Base-by-base conservation (phyloP, 2,329 filamentous ascomycete genomes). In the Nemania sp. region DNA sequence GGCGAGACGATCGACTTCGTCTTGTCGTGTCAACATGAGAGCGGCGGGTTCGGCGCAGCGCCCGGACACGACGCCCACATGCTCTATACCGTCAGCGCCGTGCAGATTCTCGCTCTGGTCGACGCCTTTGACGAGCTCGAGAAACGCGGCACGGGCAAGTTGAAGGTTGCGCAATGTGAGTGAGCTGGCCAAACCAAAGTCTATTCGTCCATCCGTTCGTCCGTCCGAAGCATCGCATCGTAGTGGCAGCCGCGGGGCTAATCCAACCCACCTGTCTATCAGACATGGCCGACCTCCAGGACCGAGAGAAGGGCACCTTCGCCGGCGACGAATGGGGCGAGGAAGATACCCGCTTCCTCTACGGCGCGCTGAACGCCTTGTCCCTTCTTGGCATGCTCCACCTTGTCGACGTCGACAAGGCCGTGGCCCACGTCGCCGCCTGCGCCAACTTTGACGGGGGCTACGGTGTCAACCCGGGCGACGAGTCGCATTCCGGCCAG, bases 311-410 rank as follows among this genome's bases (percentile, higher is more conserved):
- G 3, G 95, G 95, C 60, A 95, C 91, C 0, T 98, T 99, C 75
- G 87, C 89, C 56, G 95, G 95, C 51, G 95, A 99, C 72, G 89
- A 96, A 75, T 99, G 93, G 93, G 95, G 95, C 34, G 95, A 99
- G 76, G 89, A 90, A 65, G 95, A 99, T 76, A 98, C 95, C 0
- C 87, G 95, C 21, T 99, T 99, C 73, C 82, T 99, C 11, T 98
- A 96, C 73, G 90, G 90, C 37, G 92, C 92, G 7, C 81, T 99
- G 57, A 96, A 96, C 73, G 91, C 92, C 0, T 81, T 99, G 15
- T 97, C 94, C 0, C 84, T 99, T 10, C 82, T 99, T 17, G 85
- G 85, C 5, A 81, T 93, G 37, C 78, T 96, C 50, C 78, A 88
- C 48, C 75, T 93, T 2, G 85, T 96, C 63, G 85, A 99, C 71